A percentile compares a stretch with the other conserved stretches of the same genome.
phyloP scores from a whole-genome alignment of 2,329 filamentous ascomycete species.

The Knoxdaviesia proteae region DNA sequence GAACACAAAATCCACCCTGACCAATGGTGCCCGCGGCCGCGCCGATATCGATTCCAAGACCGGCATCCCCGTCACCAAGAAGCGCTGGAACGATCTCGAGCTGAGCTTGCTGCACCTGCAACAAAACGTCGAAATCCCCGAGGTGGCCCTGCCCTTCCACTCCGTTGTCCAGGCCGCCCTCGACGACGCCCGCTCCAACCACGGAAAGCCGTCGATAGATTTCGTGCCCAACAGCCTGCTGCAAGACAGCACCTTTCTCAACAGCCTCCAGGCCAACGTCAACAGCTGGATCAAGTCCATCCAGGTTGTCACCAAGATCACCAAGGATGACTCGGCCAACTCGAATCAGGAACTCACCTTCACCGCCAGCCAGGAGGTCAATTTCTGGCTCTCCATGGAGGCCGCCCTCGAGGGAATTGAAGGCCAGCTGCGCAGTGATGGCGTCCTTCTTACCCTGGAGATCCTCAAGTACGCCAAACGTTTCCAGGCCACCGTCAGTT shows the following conservation, averaged over 20 bases:
- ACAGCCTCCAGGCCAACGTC: conserved; percentile 79
- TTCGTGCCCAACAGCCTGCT: conserved; percentile 57
- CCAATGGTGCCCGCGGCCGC: conserved; percentile 45
- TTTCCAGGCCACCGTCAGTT: conserved; percentile 93
- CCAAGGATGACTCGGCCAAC: conserved; percentile 53
- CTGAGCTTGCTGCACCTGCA: conserved; percentile 78
- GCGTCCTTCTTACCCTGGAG: conserved; percentile 77
- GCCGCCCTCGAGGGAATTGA: conserved; percentile 82
- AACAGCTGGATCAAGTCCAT: conserved; percentile 99
- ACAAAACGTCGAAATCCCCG: conserved; percentile 95
- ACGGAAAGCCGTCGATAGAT: conserved; percentile 53
- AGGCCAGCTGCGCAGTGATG: conserved; percentile 67
- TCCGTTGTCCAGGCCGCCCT: conserved; percentile 72
- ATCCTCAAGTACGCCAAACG: conserved; percentile 94
- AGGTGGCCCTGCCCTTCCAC: conserved; percentile 71
- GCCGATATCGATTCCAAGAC: conserved; percentile 80
- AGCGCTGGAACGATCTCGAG: conserved; percentile 86
- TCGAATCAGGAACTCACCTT: conserved; percentile 26
- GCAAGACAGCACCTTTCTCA: conserved; percentile 78
- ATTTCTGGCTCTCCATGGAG: conserved; percentile 98
- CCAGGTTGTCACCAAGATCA: conserved; percentile 85
- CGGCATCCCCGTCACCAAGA: conserved; percentile 91
- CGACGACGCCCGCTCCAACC: conserved; percentile 50
- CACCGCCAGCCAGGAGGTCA: conserved; percentile 91
- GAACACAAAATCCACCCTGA: conserved; percentile 60